A percentile compares a stretch with the other conserved stretches of the same genome.
Conservation (phyloP, 2,329 filamentous ascomycete species). For the Lachnum nothofagi region DNA sequence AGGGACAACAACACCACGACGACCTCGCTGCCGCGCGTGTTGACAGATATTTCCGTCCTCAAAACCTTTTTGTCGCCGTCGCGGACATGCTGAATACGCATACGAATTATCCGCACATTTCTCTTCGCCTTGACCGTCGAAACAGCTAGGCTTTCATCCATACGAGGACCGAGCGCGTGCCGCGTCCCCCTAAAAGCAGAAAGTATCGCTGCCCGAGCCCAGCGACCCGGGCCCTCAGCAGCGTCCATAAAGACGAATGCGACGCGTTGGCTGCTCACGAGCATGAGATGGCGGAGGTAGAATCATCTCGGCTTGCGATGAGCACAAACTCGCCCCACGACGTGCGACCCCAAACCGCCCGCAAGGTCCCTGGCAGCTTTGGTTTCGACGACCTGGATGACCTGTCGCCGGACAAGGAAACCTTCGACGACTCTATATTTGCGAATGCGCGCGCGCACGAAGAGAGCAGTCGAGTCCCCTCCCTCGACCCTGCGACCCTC, state of each 20-base stretch:
- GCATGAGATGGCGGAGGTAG: conserved; percentile 30
- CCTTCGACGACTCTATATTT: conserved; percentile 26
- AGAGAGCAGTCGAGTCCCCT: conserved; percentile 20
- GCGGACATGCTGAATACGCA: neutral
- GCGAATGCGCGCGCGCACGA: conserved; percentile 15
- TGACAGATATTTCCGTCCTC: no score
- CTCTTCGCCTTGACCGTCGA: neutral
- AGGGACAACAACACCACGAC: no score
- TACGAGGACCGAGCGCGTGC: conserved; percentile 18
- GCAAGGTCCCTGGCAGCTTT: conserved; percentile 27
- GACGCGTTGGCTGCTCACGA: conserved; percentile 21
- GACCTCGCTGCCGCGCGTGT: no score
- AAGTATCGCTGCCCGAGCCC: neutral
- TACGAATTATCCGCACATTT: neutral
- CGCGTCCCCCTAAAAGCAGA: neutral
- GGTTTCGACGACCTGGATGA: conserved; percentile 28
- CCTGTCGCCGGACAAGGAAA: conserved; percentile 23
- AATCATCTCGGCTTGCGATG: conserved; percentile 17
- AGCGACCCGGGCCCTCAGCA: neutral
- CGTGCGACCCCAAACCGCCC: conserved; percentile 27
- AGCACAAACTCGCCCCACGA: conserved; percentile 6
- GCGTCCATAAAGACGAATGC: conserved; percentile 22
- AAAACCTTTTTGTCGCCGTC: no score
- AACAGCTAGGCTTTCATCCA: neutral
- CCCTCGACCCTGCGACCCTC: conserved; percentile 23